Conservation (phyloP, 371 early-diverging fungal species). For the Apophysomyces trapeziformis region DNA sequence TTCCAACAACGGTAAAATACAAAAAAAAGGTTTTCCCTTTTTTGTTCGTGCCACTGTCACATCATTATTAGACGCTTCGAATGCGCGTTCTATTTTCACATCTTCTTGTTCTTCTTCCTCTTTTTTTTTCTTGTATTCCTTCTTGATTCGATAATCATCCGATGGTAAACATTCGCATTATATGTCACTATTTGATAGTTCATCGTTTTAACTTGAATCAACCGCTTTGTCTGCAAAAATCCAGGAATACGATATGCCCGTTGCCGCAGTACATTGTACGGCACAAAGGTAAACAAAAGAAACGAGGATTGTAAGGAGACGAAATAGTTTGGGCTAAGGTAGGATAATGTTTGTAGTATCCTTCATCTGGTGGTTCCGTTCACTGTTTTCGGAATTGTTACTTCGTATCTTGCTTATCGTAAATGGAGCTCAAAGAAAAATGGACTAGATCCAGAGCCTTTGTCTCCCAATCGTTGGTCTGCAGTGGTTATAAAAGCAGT, state of each 20-base stretch:
- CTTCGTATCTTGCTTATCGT: not conserved
- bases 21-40: not conserved
- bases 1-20: not conserved
- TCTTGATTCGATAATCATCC: not conserved
- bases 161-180: not conserved
- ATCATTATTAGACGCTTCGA: not conserved
- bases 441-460: not conserved
- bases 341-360: not conserved
- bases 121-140: not conserved
- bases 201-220: not conserved
- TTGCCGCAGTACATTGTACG: not conserved
- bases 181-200: not conserved
- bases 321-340: not conserved
- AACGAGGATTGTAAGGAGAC: not conserved
- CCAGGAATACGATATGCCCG: not conserved
- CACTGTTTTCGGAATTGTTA: not conserved
- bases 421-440: not conserved
- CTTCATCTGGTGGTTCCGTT: not conserved
- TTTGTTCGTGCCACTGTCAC: not conserved
- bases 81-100: not conserved
- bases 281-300: not conserved
- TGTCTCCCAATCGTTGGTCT: not conserved
- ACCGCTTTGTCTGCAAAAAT: not conserved
- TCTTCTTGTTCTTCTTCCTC: not conserved
- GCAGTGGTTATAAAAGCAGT: not conserved